These are phyloP conservation scores for Wickerhamiella hasegawae DNA, from an alignment of 805 yeast genomes.

Conservation along the genomic window DNA sequence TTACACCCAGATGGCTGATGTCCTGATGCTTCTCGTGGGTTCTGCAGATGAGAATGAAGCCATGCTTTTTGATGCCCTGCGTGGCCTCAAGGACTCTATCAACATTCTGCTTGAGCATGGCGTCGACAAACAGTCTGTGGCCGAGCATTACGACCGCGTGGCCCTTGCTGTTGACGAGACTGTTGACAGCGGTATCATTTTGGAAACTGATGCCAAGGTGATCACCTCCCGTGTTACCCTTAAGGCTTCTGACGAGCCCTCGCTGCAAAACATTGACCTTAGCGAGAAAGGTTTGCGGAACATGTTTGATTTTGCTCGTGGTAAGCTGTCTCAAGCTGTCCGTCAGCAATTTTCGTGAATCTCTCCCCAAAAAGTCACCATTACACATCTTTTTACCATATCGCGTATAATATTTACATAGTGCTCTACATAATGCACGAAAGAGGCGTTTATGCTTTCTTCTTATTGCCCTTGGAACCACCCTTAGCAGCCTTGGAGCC, in stretches of 20 bases:
- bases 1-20: conserved; percentile 75
- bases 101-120: conserved; percentile 53
- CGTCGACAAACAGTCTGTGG: conserved; percentile 61
- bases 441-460: too few species aligned
- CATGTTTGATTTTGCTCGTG: conserved; percentile 79
- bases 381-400: too few species aligned
- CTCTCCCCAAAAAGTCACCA: too few species aligned
- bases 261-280: conserved; percentile 23
- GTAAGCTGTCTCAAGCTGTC: conserved; percentile 41
- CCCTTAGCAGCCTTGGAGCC: neutral
- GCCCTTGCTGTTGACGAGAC: conserved; percentile 81
- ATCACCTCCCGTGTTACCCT: conserved; percentile 85
- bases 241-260: conserved; percentile 58
- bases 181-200: conserved; percentile 80
- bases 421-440: too few species aligned
- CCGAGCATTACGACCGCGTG: conserved; percentile 74
- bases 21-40: conserved; percentile 55
- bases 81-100: conserved; percentile 67
- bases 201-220: conserved; percentile 77
- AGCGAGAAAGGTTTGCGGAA: conserved; percentile 40
- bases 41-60: conserved; percentile 73
- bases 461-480: conserved; percentile 1
- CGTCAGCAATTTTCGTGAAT: conserved; percentile 23
- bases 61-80: conserved; percentile 55
- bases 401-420: too few species aligned